Evolutionary conservation across 2,329 filamentous ascomycete species (phyloP), one percentile per base, ranked within the genome.

Genomic region (Aspergillus sp.): DNA sequence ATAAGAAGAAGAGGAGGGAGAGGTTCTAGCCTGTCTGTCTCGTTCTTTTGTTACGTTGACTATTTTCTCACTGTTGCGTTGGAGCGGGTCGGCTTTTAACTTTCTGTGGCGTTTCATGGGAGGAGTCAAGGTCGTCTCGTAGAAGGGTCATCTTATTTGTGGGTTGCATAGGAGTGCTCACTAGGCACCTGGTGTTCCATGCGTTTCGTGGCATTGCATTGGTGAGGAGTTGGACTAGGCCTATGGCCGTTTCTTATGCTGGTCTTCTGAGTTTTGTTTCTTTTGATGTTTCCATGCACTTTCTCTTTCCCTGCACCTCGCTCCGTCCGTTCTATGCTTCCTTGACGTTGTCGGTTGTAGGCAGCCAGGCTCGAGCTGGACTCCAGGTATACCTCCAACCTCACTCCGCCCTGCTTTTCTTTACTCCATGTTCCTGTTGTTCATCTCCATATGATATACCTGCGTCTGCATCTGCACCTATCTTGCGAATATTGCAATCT

Each of bases 1-100:
- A 75, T 58, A 68, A 72, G 25, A 70, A 76, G 41, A 65, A 65
- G 15, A 79, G 79, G 60, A 71, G 72, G 6, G 71, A 54, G 38
- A 56, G 41, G 48, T 31, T 46, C 4, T 28, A 30, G 22, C 31
- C 13, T 47, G 45, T 46, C 23, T 54, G 30, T 5, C 22, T 38
- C 41, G 17, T 15, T n/a, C 19, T 28, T 46, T 51, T 7, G 6
- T 28, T 28, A 23, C 17, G 17, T 4, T 17, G 5, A 7, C 47
- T 50, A 9, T 50, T 25, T 17, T 50, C 28, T 28, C 28, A 17
- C 22, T 30, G 25, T 28, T 28, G 47, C 15, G 22, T 28, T 50
- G 34, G 34, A 41, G 15, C 15, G 11, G 11, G 3, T 41, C 15
- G 11, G 34, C 1, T 41, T 41, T 15, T 11, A 41, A 15, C 34